These are phyloP conservation scores for Brassica cretica DNA, from an alignment of 345 rosid species.

Conservation along the genomic window DNA sequence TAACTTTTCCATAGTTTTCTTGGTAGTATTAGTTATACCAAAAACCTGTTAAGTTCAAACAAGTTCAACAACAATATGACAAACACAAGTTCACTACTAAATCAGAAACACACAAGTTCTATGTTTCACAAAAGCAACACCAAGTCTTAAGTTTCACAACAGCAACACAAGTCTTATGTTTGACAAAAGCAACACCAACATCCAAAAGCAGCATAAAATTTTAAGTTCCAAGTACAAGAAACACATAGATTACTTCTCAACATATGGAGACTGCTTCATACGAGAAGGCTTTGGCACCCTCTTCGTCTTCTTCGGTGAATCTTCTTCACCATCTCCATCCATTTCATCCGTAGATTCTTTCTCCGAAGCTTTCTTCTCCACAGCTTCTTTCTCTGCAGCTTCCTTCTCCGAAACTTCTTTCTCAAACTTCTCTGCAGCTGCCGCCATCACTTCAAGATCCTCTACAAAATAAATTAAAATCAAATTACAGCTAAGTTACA, in stretches of 20 bases:
- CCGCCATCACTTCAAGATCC: background rate
- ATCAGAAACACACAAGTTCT: background rate
- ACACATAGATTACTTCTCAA: too few species aligned
- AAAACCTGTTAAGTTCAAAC: too few species aligned
- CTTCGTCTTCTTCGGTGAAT: background rate
- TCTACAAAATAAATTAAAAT: background rate
- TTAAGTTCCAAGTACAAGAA: too few species aligned
- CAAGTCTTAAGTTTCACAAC: too few species aligned
- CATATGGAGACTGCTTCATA: background rate
- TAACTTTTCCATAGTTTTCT: background rate
- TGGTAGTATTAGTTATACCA: background rate
- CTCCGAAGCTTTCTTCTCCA: background rate
- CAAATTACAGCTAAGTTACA: background rate
- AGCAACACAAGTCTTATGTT: too few species aligned
- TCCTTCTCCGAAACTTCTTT: background rate
- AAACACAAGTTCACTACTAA: background rate
- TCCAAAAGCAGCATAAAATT: too few species aligned
- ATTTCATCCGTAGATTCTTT: too few species aligned
- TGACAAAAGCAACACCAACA: too few species aligned
- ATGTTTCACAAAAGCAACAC: background rate
- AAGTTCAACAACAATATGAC: too few species aligned
- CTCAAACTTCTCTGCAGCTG: background rate
- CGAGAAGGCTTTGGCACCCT: background rate
- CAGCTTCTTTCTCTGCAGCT: background rate
- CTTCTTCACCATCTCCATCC: background rate